A percentile compares a stretch with the other conserved stretches of the same genome.
These are phyloP conservation scores for Parafenestella ontariensis DNA, from an alignment of 2,329 filamentous ascomycete genomes.

Conservation along the genomic window DNA sequence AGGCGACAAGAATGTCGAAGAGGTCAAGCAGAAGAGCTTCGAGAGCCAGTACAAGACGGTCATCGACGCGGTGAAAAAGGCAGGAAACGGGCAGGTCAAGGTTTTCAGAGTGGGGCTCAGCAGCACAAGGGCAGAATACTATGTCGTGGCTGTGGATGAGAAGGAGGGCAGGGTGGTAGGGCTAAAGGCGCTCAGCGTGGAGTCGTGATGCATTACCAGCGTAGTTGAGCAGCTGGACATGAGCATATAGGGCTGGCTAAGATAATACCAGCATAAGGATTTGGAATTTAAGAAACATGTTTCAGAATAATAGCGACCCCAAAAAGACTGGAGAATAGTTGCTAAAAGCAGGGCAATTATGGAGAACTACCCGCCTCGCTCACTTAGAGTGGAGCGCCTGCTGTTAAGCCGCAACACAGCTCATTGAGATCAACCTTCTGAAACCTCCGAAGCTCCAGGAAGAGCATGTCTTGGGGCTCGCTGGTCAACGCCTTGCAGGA, in stretches of 20 bases:
- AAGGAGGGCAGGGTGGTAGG: constrained; percentile 72
- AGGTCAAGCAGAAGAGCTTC: constrained; percentile 74
- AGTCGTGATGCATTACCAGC: constrained; percentile 54
- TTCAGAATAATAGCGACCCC: background rate
- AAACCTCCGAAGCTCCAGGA: background rate
- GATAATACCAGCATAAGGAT: background rate
- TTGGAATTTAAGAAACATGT: background rate
- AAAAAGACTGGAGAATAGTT: background rate
- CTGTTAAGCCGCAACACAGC: background rate
- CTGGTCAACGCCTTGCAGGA: background rate
- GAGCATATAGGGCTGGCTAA: background rate
- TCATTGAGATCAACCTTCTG: background rate
- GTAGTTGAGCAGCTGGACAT: background rate
- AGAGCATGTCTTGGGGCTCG: background rate
- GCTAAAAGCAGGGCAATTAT: background rate
- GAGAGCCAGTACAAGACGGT: constrained; percentile 74
- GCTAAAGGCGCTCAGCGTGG: constrained; percentile 77
- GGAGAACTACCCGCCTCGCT: background rate
- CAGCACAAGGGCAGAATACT: constrained; percentile 76
- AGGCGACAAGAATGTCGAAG: constrained; percentile 66
- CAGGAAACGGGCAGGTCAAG: constrained; percentile 71
- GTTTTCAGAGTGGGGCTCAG: constrained; percentile 75
- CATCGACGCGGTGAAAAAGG: constrained; percentile 72
- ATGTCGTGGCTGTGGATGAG: constrained; percentile 71
- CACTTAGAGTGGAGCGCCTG: background rate